Evolutionary conservation across 352 stramenopile species (phyloP), one percentile per base, ranked within the genome.

Genomic region (Phytophthora macrochlamydospora): DNA sequence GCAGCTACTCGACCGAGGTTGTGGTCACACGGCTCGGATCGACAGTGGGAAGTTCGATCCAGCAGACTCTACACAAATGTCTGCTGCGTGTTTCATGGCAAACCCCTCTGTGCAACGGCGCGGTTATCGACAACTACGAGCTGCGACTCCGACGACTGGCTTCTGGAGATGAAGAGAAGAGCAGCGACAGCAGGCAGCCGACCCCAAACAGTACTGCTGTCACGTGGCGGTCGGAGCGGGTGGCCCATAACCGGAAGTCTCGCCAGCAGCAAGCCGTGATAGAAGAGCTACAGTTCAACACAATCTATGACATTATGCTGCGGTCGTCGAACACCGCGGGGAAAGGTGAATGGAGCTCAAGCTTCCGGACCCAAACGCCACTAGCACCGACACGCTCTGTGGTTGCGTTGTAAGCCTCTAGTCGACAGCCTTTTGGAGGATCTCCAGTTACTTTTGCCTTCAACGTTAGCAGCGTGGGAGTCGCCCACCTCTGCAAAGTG

Each of bases 111-210:
- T 81, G 75, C 6, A 86, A 89, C 24, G 79, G 79, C 37, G 75
- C 73, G 9, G 69, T 89, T 44, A 85, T 89, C 59, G 73, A 86
- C 40, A 89, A 85, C 49, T 89, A 89, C 64, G 79, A 89, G 62
- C 81, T 89, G 14, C 82, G 82, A 38, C 85, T 89, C 56, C 77
- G 81, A 4, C 43, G 66, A 30, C 37, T 86, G 42, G 64, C 63
- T 7, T 50, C 66, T 37, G 81, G 79, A 12, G 69, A 76, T 12
- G 75, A 75, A 24, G 51, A 58, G 7, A 61, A 49, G 14, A 14
- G 28, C 33, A 50, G 30, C 40, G 49, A 64, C 55, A 30, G 44
- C 56, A 18, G 8, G 32, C 14, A 38, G 51, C 1, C 28, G n/a
- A 48, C 33, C 18, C 49, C 38, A 13, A 54, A 59, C 43, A 68